These are phyloP conservation scores for Suillus brevipes DNA, from an alignment of 768 basidiomycete genomes.

Conservation along the genomic window DNA sequence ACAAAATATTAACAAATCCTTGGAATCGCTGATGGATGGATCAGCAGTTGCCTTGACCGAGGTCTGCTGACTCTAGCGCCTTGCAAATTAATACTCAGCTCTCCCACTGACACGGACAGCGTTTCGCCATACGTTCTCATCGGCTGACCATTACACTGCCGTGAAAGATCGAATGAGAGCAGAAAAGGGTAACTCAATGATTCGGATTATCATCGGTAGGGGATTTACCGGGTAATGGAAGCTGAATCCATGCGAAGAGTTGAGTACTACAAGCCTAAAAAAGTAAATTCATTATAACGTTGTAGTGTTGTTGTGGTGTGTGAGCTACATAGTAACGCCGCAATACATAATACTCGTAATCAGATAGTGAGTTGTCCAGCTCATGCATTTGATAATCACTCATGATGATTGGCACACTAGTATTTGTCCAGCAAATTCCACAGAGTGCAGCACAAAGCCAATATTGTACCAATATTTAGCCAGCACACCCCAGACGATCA, in stretches of 20 bases:
- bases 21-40: not conserved
- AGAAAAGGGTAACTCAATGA: not conserved
- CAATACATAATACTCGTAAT: not conserved
- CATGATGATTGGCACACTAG: not conserved
- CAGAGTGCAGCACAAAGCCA: not conserved
- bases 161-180: not conserved
- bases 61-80: not conserved
- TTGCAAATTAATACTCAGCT: not conserved
- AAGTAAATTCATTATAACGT: too few relatives aligned
- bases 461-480: not conserved
- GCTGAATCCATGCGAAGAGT: too few relatives aligned
- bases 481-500: not conserved
- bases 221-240: not conserved
- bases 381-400: not conserved
- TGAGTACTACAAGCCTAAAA: too few relatives aligned
- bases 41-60: not conserved
- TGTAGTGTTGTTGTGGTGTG: not conserved
- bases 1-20: not conserved
- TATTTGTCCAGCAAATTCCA: not conserved
- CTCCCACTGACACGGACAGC: not conserved
- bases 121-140: not conserved
- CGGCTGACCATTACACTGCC: not conserved
- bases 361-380: not conserved
- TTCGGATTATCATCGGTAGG: not conserved
- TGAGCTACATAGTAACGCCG: not conserved